Conservation (phyloP, 192 early-diverging fungal species). For the Anaeromyces robustus region DNA sequence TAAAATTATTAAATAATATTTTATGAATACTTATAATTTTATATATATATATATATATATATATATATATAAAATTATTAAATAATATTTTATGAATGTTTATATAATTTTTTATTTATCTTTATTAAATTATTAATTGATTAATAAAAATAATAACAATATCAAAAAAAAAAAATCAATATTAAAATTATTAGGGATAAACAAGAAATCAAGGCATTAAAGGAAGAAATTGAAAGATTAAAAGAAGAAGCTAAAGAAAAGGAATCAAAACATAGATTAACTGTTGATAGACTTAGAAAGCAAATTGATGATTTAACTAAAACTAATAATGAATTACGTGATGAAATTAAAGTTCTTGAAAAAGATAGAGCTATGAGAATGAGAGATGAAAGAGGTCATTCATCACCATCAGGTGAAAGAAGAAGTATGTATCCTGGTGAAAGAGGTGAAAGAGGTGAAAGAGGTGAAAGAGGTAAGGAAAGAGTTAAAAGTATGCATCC, state of each 20-base stretch:
- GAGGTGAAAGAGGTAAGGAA: no score
- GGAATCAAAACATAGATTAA: conserved; percentile 6
- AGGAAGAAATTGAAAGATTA: conserved; percentile 10
- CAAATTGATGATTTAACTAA: conserved; percentile 15
- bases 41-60: no score
- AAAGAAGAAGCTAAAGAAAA: conserved; percentile 7
- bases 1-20: no score
- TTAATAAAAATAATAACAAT: no score
- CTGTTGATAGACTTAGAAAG: conserved; percentile 11
- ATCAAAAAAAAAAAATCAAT: no score
- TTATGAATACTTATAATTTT: no score
- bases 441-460: background rate
- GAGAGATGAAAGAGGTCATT: background rate
- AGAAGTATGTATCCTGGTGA: background rate
- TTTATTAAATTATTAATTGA: no score
- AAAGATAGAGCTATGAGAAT: conserved; percentile 10
- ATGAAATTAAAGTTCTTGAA: conserved; percentile 19
- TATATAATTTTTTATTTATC: no score
- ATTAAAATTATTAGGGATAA: no score
- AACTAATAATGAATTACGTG: conserved; percentile 11
- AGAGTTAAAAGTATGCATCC: no score
- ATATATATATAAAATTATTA: no score
- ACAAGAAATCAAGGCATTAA: conserved; percentile 20
- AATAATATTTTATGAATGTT: no score
- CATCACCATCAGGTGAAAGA: background rate